Base-by-base conservation (phyloP, 768 basidiomycete species). In the Lanmaoa pseudosensibilis region DNA sequence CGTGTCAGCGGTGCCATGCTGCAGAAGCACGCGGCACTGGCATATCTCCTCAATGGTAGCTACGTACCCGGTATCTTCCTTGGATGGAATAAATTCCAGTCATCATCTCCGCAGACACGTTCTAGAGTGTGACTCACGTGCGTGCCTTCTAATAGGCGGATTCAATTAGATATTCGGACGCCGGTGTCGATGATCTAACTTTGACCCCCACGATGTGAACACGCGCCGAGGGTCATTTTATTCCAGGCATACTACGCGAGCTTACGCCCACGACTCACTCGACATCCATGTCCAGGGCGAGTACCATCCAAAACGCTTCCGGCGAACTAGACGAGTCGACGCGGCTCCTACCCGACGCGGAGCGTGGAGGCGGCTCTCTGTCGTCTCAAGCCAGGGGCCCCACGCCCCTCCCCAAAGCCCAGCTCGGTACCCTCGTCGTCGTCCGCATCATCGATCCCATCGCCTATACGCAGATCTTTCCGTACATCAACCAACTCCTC, bases 401-500 rank as follows among this genome's bases (percentile, higher is more conserved):
- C 16, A 56, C 55, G 3, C 41, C 54, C 9, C 27, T 56, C 18
- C 55, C 54, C 5, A 56, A 43, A 21, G 34, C 54, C 5, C 54
- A 57, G 16, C 44, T 57, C 2, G 37, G 36, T 30, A 32, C 55
- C 32, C 55, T 56, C 16, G 4, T 34, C 37, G 36, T 27, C 30
- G 37, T 47, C 9, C 44, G 55, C 23, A 39, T 46, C 32, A 15
- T 27, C 23, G 54, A 56, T 25, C 25, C 55, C 18, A 38, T 56
- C 18, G 55, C 55, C 12, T 56, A 44, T 16, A 44, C 39, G 3
- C 55, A 56, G 19, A 56, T 45, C 16, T 56, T 56, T 11, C 55
- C 55, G 21, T 56, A 56, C 54, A 44, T 56, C 53, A 56, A 56
- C 34, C 55, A 56, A 45, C 36, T 55, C 5, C 40, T 56, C n/a